Base-by-base conservation (phyloP, 495 filamentous ascomycete genomes). In the Terfezia claveryi region DNA sequence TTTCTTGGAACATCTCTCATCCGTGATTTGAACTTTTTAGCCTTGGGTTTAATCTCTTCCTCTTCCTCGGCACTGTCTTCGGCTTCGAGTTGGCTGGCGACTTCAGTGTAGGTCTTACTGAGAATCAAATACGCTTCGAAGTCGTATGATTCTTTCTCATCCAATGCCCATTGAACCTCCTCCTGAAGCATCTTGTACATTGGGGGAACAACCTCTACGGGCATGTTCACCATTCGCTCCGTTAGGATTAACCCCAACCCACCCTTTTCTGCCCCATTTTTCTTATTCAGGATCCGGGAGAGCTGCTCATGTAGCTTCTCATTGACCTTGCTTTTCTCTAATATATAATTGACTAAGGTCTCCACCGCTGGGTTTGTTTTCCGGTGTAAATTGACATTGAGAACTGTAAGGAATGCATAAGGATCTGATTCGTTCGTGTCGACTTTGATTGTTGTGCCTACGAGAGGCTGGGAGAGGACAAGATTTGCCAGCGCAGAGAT, bases 131-230 rank as follows among this genome's bases (percentile, higher is more conserved):
- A 96, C 66, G 94, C 85, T 52, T 87, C 79, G 70, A 99, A 96
- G 55, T 79, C 74, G 66, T 94, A 96, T 4, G 88, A 87, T 67
- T 96, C 87, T 62, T 82, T 83, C 59, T 95, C 88, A 61, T 91
- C 80, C 6, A 92, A 68, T 4, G 92, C 92, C 71, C 82, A 87
- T 58, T 80, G 72, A 57, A 96, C 84, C 73, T 99, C 92, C 66
- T 94, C 87, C 38, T 83, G 72, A 38, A 99, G 76, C 86, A 94
- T 93, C 58, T 74, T 80, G 75, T 95, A 96, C 87, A 99, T 88
- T 10, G 92, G 89, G 37, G 92, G 91, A 20, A 88, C 75, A 52
- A 93, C 79, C 69, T 95, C 83, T 27, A 83, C 72, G 16, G 92
- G 92, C 73, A 94, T 86, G 69, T 99, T 99, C 73, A 96, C 83